Evolutionary conservation across 805 yeast genomes (phyloP), one percentile per base, ranked within the genome.

Genomic region (Metschnikowia anglica): DNA sequence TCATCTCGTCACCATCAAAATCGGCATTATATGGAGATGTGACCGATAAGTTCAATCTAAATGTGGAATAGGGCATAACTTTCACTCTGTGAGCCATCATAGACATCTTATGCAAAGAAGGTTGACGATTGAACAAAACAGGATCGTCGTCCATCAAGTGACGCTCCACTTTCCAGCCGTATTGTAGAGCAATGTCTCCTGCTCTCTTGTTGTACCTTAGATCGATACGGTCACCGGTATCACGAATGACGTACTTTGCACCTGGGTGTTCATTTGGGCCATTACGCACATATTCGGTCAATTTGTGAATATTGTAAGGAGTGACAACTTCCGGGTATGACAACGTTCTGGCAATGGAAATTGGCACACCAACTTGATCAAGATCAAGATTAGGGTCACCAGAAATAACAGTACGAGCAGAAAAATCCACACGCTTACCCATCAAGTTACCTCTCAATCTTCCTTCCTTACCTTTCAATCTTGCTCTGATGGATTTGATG

Each of bases 1-100:
- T 93, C 99, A 93, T 93, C 72, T 93, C 99, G 69, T 93, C 99
- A 77, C 99, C 99, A 73, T 93, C 99, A 74, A 93, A 93, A 84
- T 93, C 99, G 34, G 99, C 99, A 71, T 93, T 93, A 68, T 93
- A 93, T n/a, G 99, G 99, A 15, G 98, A 88, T 0, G 99, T 93
- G 34, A 93, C 99, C 19, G 98, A 93, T 63, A 93, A 74, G 62
- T 93, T 93, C 72, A 93, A 76, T 72, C 99, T 80, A 76, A 93
- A 93, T 0, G 99, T 93, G 5, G 98, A 90, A 63, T 89, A 93
- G 10, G 99, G 99, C 96, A 93, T 89, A 35, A 93, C 99, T 62
- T 87, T 89, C 27, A 93, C 99, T 69, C 96, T 80, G 65, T 93
- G 99, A 13, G 97, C 95, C 98, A 93, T 93, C 99, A 93, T 93